Conservation (phyloP, 768 basidiomycete species). For the Cyclocybe cylindracea region DNA sequence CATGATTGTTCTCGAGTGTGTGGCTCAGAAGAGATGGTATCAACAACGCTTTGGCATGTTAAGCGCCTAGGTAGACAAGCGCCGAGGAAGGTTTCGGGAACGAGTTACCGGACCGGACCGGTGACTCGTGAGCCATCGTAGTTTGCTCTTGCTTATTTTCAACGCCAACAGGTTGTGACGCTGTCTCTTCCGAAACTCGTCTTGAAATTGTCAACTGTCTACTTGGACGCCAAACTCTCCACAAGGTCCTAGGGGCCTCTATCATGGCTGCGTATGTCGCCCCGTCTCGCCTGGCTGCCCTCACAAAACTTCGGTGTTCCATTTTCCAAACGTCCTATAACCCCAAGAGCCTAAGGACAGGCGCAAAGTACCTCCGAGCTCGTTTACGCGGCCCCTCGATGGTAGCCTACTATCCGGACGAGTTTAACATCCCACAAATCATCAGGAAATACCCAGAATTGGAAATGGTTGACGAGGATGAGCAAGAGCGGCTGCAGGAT, state of each 20-base stretch:
- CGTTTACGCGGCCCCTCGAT: conserved; percentile 86
- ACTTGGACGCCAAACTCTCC: background rate
- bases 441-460: conserved; percentile 54
- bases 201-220: too few species aligned
- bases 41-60: too few species aligned
- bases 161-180: conserved; percentile 20
- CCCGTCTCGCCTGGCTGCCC: conserved; percentile 55
- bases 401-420: conserved; percentile 77
- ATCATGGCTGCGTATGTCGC: conserved; percentile 37
- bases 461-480: conserved; percentile 63
- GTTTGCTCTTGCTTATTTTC: background rate
- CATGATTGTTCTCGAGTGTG: too few species aligned
- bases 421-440: conserved; percentile 55
- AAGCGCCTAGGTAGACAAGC: too few species aligned
- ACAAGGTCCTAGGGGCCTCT: background rate
- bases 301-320: conserved; percentile 63
- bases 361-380: conserved; percentile 87
- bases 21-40: too few species aligned
- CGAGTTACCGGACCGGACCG: too few species aligned
- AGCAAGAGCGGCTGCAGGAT: conserved; percentile 69
- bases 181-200: too few species aligned
- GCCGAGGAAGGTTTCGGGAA: too few species aligned
- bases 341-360: conserved; percentile 77
- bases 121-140: too few species aligned
- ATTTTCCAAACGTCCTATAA: conserved; percentile 92